Evolutionary conservation across 176 grass and related monocot species (phyloP).

Genomic region (Oryza officinalis): DNA sequence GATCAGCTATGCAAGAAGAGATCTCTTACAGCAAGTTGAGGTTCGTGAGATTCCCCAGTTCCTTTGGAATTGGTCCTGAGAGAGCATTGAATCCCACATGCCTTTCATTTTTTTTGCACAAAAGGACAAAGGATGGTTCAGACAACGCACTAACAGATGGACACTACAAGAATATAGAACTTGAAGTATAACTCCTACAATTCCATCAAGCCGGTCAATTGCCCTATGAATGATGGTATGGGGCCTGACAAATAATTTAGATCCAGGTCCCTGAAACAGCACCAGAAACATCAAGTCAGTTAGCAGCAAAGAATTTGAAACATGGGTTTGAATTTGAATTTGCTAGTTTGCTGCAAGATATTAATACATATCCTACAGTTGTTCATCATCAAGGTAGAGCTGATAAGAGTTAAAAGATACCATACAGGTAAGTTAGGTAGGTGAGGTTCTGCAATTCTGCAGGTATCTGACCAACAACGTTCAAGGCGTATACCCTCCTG

Average conservation of each 20-base stretch:
- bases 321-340: background rate
- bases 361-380: background rate
- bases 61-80: background rate
- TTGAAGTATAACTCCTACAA: conserved; percentile 32
- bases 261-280: conserved; percentile 46
- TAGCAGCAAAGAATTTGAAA: background rate
- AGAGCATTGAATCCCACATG: background rate
- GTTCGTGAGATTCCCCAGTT: background rate
- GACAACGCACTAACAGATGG: background rate
- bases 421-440: conserved; percentile 53
- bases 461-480: conserved; percentile 57
- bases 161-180: background rate
- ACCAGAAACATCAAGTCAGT: background rate
- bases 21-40: background rate
- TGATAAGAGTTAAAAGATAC: background rate
- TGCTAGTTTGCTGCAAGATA: background rate
- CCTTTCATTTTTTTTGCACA: background rate
- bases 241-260: conserved; percentile 59
- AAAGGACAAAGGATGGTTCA: background rate
- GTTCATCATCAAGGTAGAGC: background rate
- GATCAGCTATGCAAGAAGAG: background rate
- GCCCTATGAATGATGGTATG: conserved; percentile 61
- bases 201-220: conserved; percentile 57
- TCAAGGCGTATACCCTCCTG: conserved; percentile 51
- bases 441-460: conserved; percentile 61